Evolutionary conservation across 2,329 filamentous ascomycete genomes (phyloP), one percentile per base, ranked within the genome.

Genomic region (Corynespora cassiicola): DNA sequence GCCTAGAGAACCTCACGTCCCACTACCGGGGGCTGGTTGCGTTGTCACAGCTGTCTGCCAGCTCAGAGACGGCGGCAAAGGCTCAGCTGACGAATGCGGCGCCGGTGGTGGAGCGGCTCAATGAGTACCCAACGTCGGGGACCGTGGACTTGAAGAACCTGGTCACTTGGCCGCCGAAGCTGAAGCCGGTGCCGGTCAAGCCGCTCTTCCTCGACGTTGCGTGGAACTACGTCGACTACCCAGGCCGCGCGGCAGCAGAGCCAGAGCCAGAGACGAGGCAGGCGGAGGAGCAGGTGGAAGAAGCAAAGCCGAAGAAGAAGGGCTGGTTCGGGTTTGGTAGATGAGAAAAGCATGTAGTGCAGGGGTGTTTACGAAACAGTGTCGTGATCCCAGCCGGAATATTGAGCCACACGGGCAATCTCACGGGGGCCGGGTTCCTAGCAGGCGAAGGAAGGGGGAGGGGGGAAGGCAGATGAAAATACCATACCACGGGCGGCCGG

Each of bases 181-280:
- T 96, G 52, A 83, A 88, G 46, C 79, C 87, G 2, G 83, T 97
- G 24, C 90, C 94, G 0, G 86, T 96, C 35, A 99, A 99, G 75
- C 94, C 94, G 18, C 78, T 97, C 21, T 97, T 97, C 76, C 82
- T 97, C 42, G 94, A 99, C 63, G 86, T 96, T 6, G 94, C 94
- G 7, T 99, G 90, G 88, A 97, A 97, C 66, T 97, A 96, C 65
- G 91, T 99, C 47, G 84, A 90, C 31, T 99, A 99, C 63, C 90
- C 91, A 0, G 84, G 84, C 21, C 82, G 82, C 54, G 53, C 68
- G 20, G 61, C 65, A 37, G 43, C 45, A 34, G 61, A 68, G 39
- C 50, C 64, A 44, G 48, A 49, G 35, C 27, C 58, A 51, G 51
- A 50, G 24, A 53, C 51, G 45, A 54, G 51, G 36, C 54, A 45